These are phyloP conservation scores for Xerocomellus amylosporus DNA, from an alignment of 768 basidiomycete species.

Conservation along the genomic window DNA sequence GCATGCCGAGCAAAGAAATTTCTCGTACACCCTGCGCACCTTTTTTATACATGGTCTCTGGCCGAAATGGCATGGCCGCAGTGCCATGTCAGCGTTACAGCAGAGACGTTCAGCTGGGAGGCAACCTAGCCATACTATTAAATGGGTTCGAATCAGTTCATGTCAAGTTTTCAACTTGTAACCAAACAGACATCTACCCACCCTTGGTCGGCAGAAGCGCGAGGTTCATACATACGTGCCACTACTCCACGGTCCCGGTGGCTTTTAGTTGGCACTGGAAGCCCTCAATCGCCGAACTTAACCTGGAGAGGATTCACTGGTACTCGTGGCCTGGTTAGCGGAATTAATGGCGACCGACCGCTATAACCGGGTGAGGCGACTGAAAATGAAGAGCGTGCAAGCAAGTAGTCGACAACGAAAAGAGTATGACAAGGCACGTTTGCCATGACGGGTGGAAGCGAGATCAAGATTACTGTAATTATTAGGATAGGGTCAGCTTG, in stretches of 20 bases:
- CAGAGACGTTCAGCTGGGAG: background rate
- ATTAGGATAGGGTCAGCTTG: background rate
- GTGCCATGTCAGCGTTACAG: constrained; percentile 1
- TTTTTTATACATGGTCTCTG: background rate
- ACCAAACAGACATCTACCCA: background rate
- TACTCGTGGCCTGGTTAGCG: background rate
- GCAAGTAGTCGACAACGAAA: background rate
- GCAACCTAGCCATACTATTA: background rate
- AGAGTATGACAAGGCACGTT: background rate
- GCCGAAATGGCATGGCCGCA: background rate
- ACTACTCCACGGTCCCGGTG: background rate
- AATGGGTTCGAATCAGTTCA: background rate
- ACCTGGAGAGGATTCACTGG: background rate
- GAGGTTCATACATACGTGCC: too few species aligned
- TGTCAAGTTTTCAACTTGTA: too few species aligned
- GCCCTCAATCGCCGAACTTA: background rate
- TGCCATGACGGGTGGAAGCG: background rate
- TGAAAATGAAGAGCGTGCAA: background rate
- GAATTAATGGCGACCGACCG: background rate
- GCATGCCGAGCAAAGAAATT: background rate
- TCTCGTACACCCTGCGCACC: background rate
- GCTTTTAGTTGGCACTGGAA: background rate
- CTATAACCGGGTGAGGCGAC: background rate
- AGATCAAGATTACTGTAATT: background rate
- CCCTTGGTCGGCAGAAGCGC: background rate